Base-by-base conservation (phyloP, 352 stramenopile genomes). In the Discostella stelligera region DNA sequence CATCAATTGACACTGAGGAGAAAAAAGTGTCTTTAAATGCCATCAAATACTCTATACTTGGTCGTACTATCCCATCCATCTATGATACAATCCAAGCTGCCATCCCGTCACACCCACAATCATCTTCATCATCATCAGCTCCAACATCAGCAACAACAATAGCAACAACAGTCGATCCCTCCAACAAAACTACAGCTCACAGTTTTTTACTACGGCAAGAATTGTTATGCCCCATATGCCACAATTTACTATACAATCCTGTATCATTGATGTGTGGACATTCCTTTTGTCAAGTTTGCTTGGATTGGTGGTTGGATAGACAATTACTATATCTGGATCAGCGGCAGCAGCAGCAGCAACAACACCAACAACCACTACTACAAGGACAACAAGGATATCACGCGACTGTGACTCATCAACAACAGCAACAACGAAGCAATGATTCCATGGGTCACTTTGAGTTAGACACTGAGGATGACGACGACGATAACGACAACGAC, bases 231-330 rank as follows among this genome's bases (percentile, higher is more conserved):
- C 64, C 81, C 0, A 79, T 90, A 41, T 90, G 84, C 66, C 76
- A 82, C 23, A 81, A 90, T 56, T 32, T 78, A 37, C 46, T 84
- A 6, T 83, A 84, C 62, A 72, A 78, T 30, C 84, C 84, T 0
- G 69, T 82, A 23, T 81, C 63, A 4, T 67, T 90, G 27, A 16
- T 67, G 6, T 90, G 84, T 52, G 84, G 84, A 5, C 84, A 90
- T 78, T 83, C 84, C 21, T 90, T 90, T 68, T 90, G 84, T 55
- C 21, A 78, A 18, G 64, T 62, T 11, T 90, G 84, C 61, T 62
- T 89, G 14, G 63, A 74, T n/a, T 90, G 84, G 84, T 90, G 84
- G 84, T 50, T 88, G 13, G 61, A 80, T 14, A 30, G 32, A n/a
- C n/a, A 32, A 32, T 32, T 32, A 32, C 5, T 32, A 5, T 5